These are phyloP conservation scores for Tricharina praecox DNA, from an alignment of 495 filamentous ascomycete species.

Conservation along the genomic window DNA sequence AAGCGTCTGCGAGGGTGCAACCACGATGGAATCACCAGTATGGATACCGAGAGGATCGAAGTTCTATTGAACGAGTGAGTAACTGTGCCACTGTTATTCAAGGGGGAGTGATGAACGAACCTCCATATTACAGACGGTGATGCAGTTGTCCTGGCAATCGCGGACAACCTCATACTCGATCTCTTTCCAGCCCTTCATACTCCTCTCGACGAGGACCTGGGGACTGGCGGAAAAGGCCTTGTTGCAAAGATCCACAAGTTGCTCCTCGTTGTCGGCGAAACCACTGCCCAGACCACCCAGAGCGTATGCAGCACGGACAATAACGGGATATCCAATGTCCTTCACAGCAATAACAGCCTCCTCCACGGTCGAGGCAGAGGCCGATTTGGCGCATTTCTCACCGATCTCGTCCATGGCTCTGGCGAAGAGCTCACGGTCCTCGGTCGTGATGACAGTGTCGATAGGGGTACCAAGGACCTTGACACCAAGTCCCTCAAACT, in stretches of 20 bases:
- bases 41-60: slow-evolving; percentile 97
- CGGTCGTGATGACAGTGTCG: slow-evolving; percentile 93
- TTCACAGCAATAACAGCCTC: slow-evolving; percentile 73
- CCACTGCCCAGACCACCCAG: slow-evolving; percentile 89
- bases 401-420: slow-evolving; percentile 96
- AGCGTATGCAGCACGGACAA: slow-evolving; percentile 91
- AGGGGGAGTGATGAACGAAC: slow-evolving; percentile 2
- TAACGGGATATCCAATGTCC: slow-evolving; percentile 86
- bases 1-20: slow-evolving; percentile 89
- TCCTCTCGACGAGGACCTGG: slow-evolving; percentile 87
- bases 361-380: slow-evolving; percentile 69
- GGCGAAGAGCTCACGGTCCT: slow-evolving; percentile 92
- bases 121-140: slow-evolving; percentile 99
- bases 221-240: slow-evolving; percentile 90
- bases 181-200: slow-evolving; percentile 99
- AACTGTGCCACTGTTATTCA: neutral
- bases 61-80: slow-evolving; percentile 34
- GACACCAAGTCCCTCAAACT: slow-evolving; percentile 79
- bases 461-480: slow-evolving; percentile 92
- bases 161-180: slow-evolving; percentile 97
- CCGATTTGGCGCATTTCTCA: slow-evolving; percentile 95
- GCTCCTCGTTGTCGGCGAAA: slow-evolving; percentile 78
- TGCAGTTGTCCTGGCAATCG: slow-evolving; percentile 93
- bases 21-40: slow-evolving; percentile 95
- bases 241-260: slow-evolving; percentile 79